phyloP scores from a whole-genome alignment of 441 rosid genomes.

The Hura crepitans region DNA sequence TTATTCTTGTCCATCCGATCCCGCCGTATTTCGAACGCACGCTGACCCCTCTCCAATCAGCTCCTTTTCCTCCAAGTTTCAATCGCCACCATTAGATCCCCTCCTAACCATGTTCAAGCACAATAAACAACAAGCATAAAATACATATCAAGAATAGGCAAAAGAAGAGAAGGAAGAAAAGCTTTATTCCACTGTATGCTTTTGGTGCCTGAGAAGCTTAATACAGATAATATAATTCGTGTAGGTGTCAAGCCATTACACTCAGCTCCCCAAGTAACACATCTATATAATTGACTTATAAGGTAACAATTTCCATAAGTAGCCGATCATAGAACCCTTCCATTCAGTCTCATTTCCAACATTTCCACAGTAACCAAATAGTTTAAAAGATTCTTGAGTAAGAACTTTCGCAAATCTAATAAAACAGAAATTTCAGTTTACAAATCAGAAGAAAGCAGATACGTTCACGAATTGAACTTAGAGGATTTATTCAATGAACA shows the following conservation, averaged over 20 bases:
- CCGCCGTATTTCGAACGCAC: slow-evolving; percentile 31
- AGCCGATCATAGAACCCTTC: not conserved
- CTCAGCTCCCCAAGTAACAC: not conserved
- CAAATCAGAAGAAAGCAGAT: not conserved
- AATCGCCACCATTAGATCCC: slow-evolving; percentile 41
- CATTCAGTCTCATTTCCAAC: not conserved
- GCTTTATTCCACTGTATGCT: not conserved
- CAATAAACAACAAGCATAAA: not conserved
- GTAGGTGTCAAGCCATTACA: not conserved
- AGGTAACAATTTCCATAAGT: too few relatives aligned
- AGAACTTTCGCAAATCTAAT: not conserved
- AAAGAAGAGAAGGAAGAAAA: not conserved
- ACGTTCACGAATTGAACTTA: not conserved
- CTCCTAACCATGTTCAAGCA: slow-evolving; percentile 24
- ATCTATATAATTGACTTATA: not conserved
- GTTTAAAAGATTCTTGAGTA: not conserved
- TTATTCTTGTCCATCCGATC: slow-evolving; percentile 91
- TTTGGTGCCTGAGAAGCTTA: not conserved
- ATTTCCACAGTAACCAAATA: slow-evolving; percentile 20
- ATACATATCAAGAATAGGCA: not conserved
- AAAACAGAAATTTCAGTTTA: too few relatives aligned
- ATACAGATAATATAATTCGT: not conserved
- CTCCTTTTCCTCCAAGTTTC: slow-evolving; percentile 28
- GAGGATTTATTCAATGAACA: not conserved
- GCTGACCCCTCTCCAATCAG: slow-evolving; percentile 25